Base-by-base conservation (phyloP, 2,329 filamentous ascomycete species). In the Fusarium concolor region DNA sequence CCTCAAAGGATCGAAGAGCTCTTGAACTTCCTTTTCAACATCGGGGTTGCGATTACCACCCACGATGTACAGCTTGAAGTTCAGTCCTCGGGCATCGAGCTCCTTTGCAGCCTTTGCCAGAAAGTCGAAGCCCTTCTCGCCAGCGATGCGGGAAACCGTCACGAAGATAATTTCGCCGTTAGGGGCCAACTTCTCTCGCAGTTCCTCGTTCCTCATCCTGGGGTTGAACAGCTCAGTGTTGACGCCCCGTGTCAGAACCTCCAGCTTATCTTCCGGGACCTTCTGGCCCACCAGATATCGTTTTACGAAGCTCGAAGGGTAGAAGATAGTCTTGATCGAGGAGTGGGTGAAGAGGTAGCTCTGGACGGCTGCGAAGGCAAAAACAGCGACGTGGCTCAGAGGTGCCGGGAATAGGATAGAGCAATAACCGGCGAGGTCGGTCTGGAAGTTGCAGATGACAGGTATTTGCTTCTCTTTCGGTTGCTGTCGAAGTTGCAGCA, bases 51-150 rank as follows among this genome's bases (percentile, higher is more conserved):
- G 83, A 77, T 92, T 92, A 5, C 89, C 89, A 18, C 90, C 90
- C 0, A 92, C 89, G 55, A 92, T 85, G 66, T 90, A 81, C 6
- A 92, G 82, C 72, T 86, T 90, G 79, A 90, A 92, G 10, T 81
- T 75, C 15, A 91, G 76, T 2, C 85, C 84, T 12, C 82, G 82
- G 12, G 81, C 80, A 39, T 86, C 84, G n/a, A 92, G 79, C 59
- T 83, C 81, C 39, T 79, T 79, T 14, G 84, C 85, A 2, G 81
- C 87, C 51, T 84, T 77, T 6, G 89, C 86, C 24, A 92, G 80
- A 71, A 92, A 92, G 44, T 87, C 86, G 71, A 91, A 92, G 0
- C 90, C 89, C 73, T 92, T 92, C 74, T 92, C 90, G 3, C 88
- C 88, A 0, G 90, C 89, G 24, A 92, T 81, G 29, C 90, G 85